These are phyloP conservation scores for Mortierella antarctica DNA, from an alignment of 192 early-diverging fungal genomes.

Conservation along the genomic window DNA sequence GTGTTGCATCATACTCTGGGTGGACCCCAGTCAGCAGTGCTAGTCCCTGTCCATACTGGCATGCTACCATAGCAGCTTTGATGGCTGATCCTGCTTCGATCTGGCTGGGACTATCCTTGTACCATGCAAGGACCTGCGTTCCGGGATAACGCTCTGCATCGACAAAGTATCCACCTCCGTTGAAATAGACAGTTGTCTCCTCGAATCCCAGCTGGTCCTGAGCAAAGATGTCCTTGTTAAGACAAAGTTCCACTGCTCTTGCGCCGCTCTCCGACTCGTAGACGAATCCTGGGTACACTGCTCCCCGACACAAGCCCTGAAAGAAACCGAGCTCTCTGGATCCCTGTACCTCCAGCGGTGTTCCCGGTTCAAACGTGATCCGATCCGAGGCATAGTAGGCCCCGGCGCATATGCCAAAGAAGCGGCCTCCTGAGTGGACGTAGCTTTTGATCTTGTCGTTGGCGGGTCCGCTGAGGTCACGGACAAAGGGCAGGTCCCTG, in stretches of 20 bases:
- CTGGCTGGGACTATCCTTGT: slow-evolving; percentile 7
- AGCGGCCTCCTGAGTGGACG: slow-evolving; percentile 83
- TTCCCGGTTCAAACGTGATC: slow-evolving; percentile 83
- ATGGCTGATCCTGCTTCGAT: slow-evolving; percentile 20
- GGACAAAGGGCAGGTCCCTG: slow-evolving; percentile 84
- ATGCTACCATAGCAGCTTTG: slow-evolving; percentile 76
- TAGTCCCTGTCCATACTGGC: slow-evolving; percentile 70
- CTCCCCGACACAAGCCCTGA: slow-evolving; percentile 74
- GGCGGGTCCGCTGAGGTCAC: slow-evolving; percentile 71
- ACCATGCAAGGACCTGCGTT: slow-evolving; percentile 55
- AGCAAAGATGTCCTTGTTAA: slow-evolving; percentile 7
- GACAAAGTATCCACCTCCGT: slow-evolving; percentile 79
- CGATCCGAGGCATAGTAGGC: slow-evolving; percentile 79
- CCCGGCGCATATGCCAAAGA: slow-evolving; percentile 94
- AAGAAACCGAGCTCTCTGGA: slow-evolving; percentile 79
- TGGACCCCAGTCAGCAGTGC: slow-evolving; percentile 87
- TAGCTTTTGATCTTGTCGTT: slow-evolving; percentile 73
- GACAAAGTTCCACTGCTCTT: slow-evolving; percentile 13
- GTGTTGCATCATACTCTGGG: slow-evolving; percentile 79
- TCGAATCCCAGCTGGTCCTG: slow-evolving; percentile 28
- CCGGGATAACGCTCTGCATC: slow-evolving; percentile 37
- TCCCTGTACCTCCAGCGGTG: slow-evolving; percentile 75
- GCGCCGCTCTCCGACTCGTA: slow-evolving; percentile 68
- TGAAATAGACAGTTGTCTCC: slow-evolving; percentile 67
- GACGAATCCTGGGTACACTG: slow-evolving; percentile 82